phyloP scores from a whole-genome alignment of 495 filamentous ascomycete species.

The Parathielavia hyrcaniae region DNA sequence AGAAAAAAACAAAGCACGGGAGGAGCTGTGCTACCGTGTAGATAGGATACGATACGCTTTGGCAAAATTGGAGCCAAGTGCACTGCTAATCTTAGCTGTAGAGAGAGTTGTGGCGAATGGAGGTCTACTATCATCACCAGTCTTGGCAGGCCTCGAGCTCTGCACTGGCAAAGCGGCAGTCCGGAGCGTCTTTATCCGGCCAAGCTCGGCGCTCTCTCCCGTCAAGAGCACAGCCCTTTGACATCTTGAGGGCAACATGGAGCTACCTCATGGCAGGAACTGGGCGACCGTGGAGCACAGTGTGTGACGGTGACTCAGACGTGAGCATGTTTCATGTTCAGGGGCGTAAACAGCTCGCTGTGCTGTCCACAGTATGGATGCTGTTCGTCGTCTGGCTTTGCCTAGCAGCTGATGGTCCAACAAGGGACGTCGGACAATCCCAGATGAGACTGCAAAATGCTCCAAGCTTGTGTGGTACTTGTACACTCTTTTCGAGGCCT shows the following conservation, averaged over 20 bases:
- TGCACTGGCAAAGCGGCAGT: neutral
- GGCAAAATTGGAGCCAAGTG: neutral
- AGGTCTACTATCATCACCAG: no score
- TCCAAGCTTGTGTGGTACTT: neutral
- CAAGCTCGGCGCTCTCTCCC: neutral
- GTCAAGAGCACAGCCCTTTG: no score
- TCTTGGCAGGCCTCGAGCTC: slow-evolving; percentile 5
- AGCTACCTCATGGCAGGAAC: neutral
- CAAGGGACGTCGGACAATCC: neutral
- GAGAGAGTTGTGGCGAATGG: no score
- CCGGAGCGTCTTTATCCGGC: slow-evolving; percentile 16
- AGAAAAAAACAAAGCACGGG: no score
- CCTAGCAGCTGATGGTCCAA: neutral
- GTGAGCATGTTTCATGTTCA: slow-evolving; percentile 22
- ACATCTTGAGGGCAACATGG: no score
- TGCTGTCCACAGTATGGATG: no score
- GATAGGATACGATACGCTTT: no score
- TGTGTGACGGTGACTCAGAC: slow-evolving; percentile 13
- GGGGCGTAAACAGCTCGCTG: neutral
- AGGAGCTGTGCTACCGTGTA: no score
- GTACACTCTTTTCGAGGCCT: no score
- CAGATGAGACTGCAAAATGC: no score
- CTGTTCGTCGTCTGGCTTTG: neutral
- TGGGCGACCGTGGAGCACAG: neutral
- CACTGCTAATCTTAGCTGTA: neutral